Percentiles rank a stretch among this genome's conserved stretches.
Evolutionary conservation across 1,284 basidiomycete genomes (phyloP).

Genomic region (Puccinia polysora): DNA sequence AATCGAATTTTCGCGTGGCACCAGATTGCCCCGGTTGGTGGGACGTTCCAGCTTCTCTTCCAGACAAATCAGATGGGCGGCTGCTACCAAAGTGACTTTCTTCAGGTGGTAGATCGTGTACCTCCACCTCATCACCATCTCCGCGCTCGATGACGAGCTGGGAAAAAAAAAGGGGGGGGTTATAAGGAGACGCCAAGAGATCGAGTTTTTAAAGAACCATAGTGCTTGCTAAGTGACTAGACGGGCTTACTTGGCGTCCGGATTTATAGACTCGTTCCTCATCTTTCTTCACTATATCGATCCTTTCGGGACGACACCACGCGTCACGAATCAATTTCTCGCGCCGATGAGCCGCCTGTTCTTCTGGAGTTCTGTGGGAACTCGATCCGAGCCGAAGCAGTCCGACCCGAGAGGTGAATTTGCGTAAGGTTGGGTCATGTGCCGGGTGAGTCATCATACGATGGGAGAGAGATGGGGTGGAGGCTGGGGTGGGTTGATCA

Average conservation of each 20-base stretch:
- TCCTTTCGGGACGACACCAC: conserved; percentile 34
- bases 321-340: conserved; percentile 36
- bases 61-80: not conserved
- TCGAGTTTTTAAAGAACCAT: not conserved
- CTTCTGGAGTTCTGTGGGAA: conserved; percentile 19
- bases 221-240: not conserved
- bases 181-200: not conserved
- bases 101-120: conserved; percentile 13
- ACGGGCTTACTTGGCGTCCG: conserved; percentile 3
- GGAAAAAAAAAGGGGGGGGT: not conserved
- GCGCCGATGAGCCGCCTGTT: conserved; percentile 18
- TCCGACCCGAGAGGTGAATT: not conserved
- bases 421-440: not conserved
- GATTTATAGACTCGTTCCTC: conserved; percentile 34
- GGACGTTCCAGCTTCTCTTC: not conserved
- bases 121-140: conserved; percentile 40
- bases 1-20: conserved; percentile 15
- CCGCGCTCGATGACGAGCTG: conserved; percentile 35
- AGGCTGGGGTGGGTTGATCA: too few species aligned
- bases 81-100: conserved; percentile 4
- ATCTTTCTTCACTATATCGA: conserved; percentile 23
- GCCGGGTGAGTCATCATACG: not conserved
- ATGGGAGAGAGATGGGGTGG: not conserved
- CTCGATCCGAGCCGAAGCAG: not conserved
- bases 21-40: not conserved